phyloP scores from a whole-genome alignment of 352 stramenopile species.

The Globisporangium cederbergense region DNA sequence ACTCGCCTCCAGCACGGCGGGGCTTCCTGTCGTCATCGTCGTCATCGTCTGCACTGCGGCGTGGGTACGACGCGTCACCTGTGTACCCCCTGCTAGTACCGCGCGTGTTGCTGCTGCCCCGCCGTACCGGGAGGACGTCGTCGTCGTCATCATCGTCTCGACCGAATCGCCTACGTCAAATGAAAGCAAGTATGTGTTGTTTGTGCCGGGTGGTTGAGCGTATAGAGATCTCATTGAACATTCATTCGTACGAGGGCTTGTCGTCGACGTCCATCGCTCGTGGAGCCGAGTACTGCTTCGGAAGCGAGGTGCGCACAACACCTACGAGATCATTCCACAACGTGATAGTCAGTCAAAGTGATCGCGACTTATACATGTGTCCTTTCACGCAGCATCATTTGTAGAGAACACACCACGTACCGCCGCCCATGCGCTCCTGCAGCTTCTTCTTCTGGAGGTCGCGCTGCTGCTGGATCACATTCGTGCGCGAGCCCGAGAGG shows the following conservation, averaged over 20 bases:
- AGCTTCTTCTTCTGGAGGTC: conserved; percentile 88
- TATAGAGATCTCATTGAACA: background rate
- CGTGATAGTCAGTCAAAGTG: background rate
- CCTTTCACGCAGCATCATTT: too few relatives aligned
- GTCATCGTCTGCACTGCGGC: conserved; percentile 33
- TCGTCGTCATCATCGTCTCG: conserved; percentile 67
- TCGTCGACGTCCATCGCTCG: conserved; percentile 73
- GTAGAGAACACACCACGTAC: too few relatives aligned
- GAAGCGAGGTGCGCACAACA: conserved; percentile 67
- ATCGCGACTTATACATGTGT: too few relatives aligned
- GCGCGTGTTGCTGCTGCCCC: conserved; percentile 23
- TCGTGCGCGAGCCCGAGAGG: conserved; percentile 60
- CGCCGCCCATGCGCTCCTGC: conserved; percentile 75
- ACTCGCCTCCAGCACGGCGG: conserved; percentile 19
- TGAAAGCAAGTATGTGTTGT: background rate
- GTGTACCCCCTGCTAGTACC: conserved; percentile 14
- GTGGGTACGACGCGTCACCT: conserved; percentile 23
- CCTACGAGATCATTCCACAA: conserved; percentile 24
- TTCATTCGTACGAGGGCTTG: conserved; percentile 68
- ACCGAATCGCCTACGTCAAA: conserved; percentile 52
- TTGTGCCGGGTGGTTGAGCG: background rate
- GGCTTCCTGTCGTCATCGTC: conserved; percentile 43
- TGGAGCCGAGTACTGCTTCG: conserved; percentile 76
- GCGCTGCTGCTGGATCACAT: conserved; percentile 80
- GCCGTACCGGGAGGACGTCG: conserved; percentile 27